These are phyloP conservation scores for Eremomyces bilateralis DNA, from an alignment of 495 filamentous ascomycete species.

Conservation along the genomic window DNA sequence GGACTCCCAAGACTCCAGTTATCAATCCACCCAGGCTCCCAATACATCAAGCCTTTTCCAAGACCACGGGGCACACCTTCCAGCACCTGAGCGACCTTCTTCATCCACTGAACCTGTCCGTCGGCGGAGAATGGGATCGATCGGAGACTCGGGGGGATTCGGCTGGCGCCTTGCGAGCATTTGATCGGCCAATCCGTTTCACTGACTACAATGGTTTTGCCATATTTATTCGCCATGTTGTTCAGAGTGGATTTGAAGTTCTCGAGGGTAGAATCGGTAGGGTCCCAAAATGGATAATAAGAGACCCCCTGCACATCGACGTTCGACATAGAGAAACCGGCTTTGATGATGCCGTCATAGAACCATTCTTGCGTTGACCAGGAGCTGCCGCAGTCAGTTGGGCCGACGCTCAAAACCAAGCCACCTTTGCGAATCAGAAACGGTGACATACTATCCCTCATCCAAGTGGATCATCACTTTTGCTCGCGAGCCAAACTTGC, in stretches of 20 bases:
- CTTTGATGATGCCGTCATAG: constrained; percentile 20
- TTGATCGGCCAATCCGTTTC: constrained; percentile 21
- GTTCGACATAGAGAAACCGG: constrained; percentile 16
- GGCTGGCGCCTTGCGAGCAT: not conserved
- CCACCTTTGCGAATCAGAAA: not conserved
- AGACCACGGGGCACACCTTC: not conserved
- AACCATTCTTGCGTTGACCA: constrained; percentile 21
- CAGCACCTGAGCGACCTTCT: not conserved
- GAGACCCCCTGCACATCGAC: constrained; percentile 26
- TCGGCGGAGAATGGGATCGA: not conserved
- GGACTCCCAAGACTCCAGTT: too few species aligned
- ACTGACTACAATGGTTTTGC: constrained; percentile 24
- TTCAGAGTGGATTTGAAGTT: constrained; percentile 17
- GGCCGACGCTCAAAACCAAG: too few species aligned
- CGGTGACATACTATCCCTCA: constrained; percentile 21
- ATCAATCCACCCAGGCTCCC: too few species aligned
- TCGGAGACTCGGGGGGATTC: not conserved
- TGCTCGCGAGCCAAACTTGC: constrained; percentile 13
- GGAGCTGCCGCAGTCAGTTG: not conserved
- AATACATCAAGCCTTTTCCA: not conserved
- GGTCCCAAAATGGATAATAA: constrained; percentile 27
- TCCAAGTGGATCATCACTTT: constrained; percentile 27
- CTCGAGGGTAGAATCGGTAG: constrained; percentile 17
- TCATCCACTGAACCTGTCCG: not conserved
- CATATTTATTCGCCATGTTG: constrained; percentile 19